These are phyloP conservation scores for Solanum phureja DNA, from an alignment of 257 asterid genomes.

Conservation along the genomic window DNA sequence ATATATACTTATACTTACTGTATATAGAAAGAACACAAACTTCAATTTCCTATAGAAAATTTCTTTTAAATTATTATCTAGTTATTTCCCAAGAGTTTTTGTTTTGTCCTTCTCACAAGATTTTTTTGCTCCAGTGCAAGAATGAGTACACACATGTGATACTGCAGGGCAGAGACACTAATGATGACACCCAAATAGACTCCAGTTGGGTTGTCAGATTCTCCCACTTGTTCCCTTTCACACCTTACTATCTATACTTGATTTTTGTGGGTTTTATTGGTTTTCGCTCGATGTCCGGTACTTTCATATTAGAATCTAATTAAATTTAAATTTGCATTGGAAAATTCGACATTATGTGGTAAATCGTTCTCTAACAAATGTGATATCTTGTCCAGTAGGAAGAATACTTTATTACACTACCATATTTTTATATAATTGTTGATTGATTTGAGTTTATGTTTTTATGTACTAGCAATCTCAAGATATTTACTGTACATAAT, in stretches of 20 bases:
- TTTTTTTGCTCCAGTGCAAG: not conserved
- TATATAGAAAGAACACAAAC: not conserved
- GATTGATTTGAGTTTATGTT: not conserved
- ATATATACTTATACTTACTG: not conserved
- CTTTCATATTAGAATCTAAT: fast-evolving
- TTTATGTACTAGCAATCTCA: not conserved
- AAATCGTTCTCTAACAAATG: not conserved
- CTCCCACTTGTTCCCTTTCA: not conserved
- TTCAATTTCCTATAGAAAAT: not conserved
- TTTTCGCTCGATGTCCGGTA: fast-evolving
- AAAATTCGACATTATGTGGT: fast-evolving
- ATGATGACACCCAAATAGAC: not conserved
- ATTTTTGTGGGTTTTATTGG: not conserved
- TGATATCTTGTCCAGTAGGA: not conserved
- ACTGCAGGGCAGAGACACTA: not conserved
- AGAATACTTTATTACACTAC: no score
- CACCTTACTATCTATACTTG: not conserved
- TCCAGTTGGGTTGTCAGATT: not conserved
- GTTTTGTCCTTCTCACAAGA: not conserved
- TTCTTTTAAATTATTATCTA: not conserved
- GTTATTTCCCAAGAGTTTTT: not conserved
- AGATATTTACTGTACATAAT: not conserved
- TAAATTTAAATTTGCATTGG: not conserved
- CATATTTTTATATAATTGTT: not conserved
- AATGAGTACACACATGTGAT: not conserved